Conservation (phyloP, 192 early-diverging fungal genomes). For the Coemansia umbellata region DNA sequence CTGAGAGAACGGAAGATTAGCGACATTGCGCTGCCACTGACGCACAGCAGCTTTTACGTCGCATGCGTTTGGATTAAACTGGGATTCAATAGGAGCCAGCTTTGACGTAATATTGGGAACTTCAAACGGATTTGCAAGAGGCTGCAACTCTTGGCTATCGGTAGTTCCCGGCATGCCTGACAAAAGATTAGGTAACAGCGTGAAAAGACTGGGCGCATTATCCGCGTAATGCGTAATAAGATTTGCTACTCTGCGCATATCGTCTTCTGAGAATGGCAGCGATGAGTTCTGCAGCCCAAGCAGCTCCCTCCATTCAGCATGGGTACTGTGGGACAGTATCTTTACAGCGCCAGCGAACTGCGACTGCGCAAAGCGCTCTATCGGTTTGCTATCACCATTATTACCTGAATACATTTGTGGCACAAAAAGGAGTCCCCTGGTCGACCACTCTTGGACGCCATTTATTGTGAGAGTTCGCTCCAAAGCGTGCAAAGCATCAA, state of each 20-base stretch:
- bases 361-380: slow-evolving; percentile 9
- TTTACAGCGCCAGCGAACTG: slow-evolving; percentile 13
- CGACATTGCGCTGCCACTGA: slow-evolving; percentile 26
- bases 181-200: slow-evolving; percentile 9
- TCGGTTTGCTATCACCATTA: background rate
- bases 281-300: slow-evolving; percentile 8
- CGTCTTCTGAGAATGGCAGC: slow-evolving; percentile 3
- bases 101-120: slow-evolving; percentile 17
- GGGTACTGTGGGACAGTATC: slow-evolving; percentile 3
- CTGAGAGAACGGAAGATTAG: slow-evolving; percentile 23
- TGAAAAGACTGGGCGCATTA: slow-evolving; percentile 8
- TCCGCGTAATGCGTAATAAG: slow-evolving; percentile 20
- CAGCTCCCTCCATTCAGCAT: background rate
- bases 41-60: slow-evolving; percentile 12
- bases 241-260: slow-evolving; percentile 36
- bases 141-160: background rate
- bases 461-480: slow-evolving; percentile 9
- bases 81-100: slow-evolving; percentile 26
- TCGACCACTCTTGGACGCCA: slow-evolving; percentile 14
- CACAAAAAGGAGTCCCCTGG: slow-evolving; percentile 11
- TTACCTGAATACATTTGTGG: slow-evolving; percentile 19
- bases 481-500: slow-evolving; percentile 7
- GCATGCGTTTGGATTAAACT: slow-evolving; percentile 19
- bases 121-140: slow-evolving; percentile 16
- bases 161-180: background rate